Conservation (phyloP, 176 grass and related monocot genomes). For the Raddia guianensis region DNA sequence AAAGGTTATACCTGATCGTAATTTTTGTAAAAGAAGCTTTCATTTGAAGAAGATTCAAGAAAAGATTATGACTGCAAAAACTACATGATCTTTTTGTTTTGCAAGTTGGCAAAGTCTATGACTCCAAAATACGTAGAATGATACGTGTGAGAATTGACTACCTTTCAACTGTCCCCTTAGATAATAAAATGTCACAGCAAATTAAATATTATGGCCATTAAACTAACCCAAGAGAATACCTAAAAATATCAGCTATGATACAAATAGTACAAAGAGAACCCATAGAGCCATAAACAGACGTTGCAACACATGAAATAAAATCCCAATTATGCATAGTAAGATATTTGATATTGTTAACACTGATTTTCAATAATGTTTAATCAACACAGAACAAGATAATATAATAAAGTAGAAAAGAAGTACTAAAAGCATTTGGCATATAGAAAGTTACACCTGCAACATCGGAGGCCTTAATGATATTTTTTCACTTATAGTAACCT, state of each 20-base stretch:
- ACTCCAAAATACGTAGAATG: neutral
- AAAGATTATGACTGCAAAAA: neutral
- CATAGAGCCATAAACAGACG: slow-evolving; percentile 2
- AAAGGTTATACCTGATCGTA: neutral
- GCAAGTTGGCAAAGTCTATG: neutral
- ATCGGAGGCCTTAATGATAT: slow-evolving; percentile 88
- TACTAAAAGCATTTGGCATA: slow-evolving; percentile 27
- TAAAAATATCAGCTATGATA: slow-evolving; percentile 8
- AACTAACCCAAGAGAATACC: neutral
- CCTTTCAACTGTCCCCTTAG: neutral
- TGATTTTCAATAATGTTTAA: neutral
- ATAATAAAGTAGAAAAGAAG: slow-evolving; percentile 19
- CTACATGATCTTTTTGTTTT: neutral
- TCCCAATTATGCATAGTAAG: neutral
- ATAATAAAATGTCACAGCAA: neutral
- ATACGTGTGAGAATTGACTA: neutral
- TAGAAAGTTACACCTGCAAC: slow-evolving; percentile 72
- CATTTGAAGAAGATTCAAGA: slow-evolving; percentile 22
- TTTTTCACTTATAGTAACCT: slow-evolving; percentile 68
- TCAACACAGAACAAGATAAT: slow-evolving; percentile 25
- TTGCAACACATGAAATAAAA: slow-evolving; percentile 15
- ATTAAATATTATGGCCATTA: neutral
- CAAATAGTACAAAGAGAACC: neutral
- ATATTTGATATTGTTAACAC: slow-evolving; percentile 14
- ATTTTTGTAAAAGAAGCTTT: slow-evolving; percentile 21